These are phyloP conservation scores for Pseudogymnoascus sp. DNA, from an alignment of 2,329 filamentous ascomycete species.

Conservation along the genomic window DNA sequence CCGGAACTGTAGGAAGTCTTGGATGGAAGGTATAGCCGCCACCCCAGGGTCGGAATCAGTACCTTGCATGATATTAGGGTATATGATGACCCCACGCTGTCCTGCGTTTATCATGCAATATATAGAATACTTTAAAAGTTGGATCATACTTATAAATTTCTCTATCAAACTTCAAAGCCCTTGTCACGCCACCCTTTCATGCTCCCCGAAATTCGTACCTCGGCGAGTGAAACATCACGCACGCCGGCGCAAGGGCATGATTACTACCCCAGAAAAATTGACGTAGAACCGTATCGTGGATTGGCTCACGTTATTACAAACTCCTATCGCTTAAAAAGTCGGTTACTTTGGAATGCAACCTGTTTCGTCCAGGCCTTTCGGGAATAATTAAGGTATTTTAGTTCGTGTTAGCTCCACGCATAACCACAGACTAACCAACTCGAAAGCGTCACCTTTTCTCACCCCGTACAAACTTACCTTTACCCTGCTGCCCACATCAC, in stretches of 20 bases:
- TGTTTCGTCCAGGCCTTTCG: constrained; percentile 3
- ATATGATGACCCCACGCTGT: background rate
- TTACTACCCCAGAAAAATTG: background rate
- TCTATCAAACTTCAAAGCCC: background rate
- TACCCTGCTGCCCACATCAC: constrained; percentile 9
- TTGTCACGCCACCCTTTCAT: background rate
- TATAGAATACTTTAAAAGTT: background rate
- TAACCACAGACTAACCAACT: background rate
- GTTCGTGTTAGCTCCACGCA: background rate
- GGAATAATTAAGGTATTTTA: constrained; percentile 9
- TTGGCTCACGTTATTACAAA: constrained; percentile 1
- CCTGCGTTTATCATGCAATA: background rate
- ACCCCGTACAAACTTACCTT: constrained; percentile 4
- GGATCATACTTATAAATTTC: background rate
- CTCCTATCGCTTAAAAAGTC: constrained; percentile 2
- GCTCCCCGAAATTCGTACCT: background rate
- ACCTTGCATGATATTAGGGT: background rate
- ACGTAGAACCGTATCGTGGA: background rate
- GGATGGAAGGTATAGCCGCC: background rate
- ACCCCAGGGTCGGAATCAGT: background rate
- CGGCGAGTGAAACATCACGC: background rate
- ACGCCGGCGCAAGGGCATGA: background rate
- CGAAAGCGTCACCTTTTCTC: constrained; percentile 6
- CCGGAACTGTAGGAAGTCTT: background rate
- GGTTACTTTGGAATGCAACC: background rate